Evolutionary conservation across 2,329 filamentous ascomycete species (phyloP).

Genomic region (Nemania sp.): DNA sequence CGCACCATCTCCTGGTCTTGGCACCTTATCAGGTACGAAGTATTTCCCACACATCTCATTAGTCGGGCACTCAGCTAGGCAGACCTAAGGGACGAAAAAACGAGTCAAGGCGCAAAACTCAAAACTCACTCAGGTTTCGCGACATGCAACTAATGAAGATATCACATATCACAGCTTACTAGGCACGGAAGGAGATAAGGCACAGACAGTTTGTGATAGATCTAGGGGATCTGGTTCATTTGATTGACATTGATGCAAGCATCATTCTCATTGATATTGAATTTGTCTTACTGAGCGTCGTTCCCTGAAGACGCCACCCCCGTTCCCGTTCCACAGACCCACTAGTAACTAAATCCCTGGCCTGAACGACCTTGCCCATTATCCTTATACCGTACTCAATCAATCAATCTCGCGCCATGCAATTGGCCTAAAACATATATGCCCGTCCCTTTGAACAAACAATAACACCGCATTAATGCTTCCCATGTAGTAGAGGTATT

Average conservation of each 20-base stretch:
- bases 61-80: conserved; percentile 19
- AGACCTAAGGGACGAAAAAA: no score
- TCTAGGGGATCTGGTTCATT: conserved; percentile 12
- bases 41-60: background rate
- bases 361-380: no score
- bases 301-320: no score
- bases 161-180: conserved; percentile 6
- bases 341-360: no score
- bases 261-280: conserved; percentile 18
- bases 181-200: background rate
- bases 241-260: conserved; percentile 16
- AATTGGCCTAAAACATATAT: conserved; percentile 1
- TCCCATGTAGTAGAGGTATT: conserved; percentile 6
- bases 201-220: conserved; percentile 10
- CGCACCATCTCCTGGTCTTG: no score
- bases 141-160: no score
- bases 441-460: background rate
- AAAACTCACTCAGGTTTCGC: no score
- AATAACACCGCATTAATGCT: conserved; percentile 18
- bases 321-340: no score
- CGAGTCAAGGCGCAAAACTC: background rate
- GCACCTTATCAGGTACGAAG: conserved; percentile 1
- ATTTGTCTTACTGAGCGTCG: no score
- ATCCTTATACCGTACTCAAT: no score
- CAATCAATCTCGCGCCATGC: conserved; percentile 11